phyloP scores from a whole-genome alignment of 2,329 filamentous ascomycete species.

The Xylaria sp. region DNA sequence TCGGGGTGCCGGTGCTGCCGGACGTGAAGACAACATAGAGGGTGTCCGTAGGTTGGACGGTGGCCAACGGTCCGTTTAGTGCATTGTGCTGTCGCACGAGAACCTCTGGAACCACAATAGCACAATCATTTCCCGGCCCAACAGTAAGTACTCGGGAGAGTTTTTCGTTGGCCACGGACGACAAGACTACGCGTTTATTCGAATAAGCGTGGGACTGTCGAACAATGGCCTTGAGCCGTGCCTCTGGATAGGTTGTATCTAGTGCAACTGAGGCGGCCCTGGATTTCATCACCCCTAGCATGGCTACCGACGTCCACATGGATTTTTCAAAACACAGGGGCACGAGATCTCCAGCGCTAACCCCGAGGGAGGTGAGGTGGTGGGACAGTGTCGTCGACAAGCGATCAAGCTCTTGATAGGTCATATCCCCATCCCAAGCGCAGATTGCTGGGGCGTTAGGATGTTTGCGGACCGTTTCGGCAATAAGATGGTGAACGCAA shows the following conservation, averaged over 20 bases:
- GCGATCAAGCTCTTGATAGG: conserved; percentile 16
- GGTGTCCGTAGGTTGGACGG: conserved; percentile 2
- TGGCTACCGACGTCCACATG: conserved; percentile 16
- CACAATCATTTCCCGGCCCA: background rate
- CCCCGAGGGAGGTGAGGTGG: conserved; percentile 1
- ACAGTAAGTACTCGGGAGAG: background rate
- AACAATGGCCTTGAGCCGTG: conserved; percentile 6
- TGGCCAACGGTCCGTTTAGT: background rate
- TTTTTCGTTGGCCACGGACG: conserved; percentile 3
- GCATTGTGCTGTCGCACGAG: background rate
- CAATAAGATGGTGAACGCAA: conserved; percentile 11
- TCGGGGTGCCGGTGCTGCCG: conserved; percentile 19
- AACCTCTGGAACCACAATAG: background rate
- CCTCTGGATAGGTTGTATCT: conserved; percentile 5
- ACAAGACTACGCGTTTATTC: conserved; percentile 7
- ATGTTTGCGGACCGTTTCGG: background rate
- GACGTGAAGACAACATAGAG: conserved; percentile 23
- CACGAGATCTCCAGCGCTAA: conserved; percentile 4
- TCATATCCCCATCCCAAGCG: conserved; percentile 18
- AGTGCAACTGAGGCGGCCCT: conserved; percentile 5
- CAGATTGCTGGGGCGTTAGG: conserved; percentile 20
- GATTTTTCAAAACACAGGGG: conserved; percentile 27
- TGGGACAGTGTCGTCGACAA: conserved; percentile 15
- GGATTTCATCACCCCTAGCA: conserved; percentile 18
- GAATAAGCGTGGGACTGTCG: conserved; percentile 1